Evolutionary conservation across 768 basidiomycete species (phyloP).

Genomic region (Phylloporus sp.): DNA sequence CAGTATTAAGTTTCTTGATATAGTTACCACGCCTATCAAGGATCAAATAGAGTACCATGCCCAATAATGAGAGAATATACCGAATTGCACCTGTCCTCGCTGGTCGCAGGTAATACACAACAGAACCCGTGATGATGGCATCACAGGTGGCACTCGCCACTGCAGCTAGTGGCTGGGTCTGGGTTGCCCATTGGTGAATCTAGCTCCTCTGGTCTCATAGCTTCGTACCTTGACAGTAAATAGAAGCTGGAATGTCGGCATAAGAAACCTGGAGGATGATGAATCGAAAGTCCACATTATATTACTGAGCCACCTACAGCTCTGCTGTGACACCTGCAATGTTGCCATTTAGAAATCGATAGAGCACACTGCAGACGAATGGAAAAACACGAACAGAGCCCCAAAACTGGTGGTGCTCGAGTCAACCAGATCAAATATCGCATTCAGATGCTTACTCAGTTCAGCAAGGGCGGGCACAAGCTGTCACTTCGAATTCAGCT

Average conservation of each 20-base stretch:
- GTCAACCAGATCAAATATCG: not conserved
- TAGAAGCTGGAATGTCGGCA: slow-evolving; percentile 5
- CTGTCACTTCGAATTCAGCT: slow-evolving; percentile 4
- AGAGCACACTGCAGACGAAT: not conserved
- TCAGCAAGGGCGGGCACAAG: slow-evolving; percentile 7
- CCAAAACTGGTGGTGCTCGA: slow-evolving; percentile 7
- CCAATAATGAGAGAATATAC: not conserved
- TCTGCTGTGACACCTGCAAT: slow-evolving; percentile 1
- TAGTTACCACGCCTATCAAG: slow-evolving; percentile 4
- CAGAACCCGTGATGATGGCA: slow-evolving; percentile 13
- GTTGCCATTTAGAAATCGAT: not conserved
- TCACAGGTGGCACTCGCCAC: slow-evolving; percentile 20
- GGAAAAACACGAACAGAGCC: slow-evolving; percentile 9
- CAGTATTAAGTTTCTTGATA: slow-evolving; percentile 9
- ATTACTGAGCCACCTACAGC: not conserved
- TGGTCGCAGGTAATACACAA: slow-evolving; percentile 15
- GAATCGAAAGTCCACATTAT: not conserved
- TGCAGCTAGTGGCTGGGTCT: slow-evolving; percentile 9
- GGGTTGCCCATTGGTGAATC: not conserved
- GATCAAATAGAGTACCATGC: not conserved
- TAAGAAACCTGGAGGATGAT: slow-evolving; percentile 5
- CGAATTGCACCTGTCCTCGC: slow-evolving; percentile 7
- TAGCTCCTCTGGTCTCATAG: not conserved
- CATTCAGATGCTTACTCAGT: slow-evolving; percentile 7
- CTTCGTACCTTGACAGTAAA: slow-evolving; percentile 3